Evolutionary conservation across 176 grass and related monocot species (phyloP), one percentile per base, ranked within the genome.

Genomic region (Zoysia japonica): DNA sequence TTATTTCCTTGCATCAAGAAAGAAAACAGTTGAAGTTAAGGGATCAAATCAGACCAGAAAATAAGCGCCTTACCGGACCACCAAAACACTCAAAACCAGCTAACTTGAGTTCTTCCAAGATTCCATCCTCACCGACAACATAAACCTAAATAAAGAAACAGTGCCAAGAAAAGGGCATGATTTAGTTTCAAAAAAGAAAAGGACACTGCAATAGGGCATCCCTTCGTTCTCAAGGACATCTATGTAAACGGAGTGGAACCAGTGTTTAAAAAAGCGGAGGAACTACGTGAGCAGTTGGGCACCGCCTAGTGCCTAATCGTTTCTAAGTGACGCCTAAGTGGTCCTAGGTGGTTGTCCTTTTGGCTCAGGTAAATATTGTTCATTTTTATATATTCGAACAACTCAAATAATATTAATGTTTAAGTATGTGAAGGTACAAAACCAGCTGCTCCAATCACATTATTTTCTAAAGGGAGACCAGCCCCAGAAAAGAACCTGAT

Each of bases 91-190:
- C 86, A 87, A 92, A 94, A 17, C 95, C 95, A 81, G 90, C 95
- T 74, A 92, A 79, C 45, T 74, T 84, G 76, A 97, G 91, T 87
- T 97, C 95, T 76, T 97, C 95, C 80, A 92, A 79, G 67, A 97
- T 97, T 75, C 95, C 95, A 65, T 94, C 89, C 82, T 97, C 95
- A 17, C 95, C 95, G 17, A 97, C 87, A 84, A 94, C 95, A 85
- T 94, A 97, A 76, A 97, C 89, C 95, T 97, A 72, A 87, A 74
- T 65, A 88, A 69, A 47, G 14, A 68, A 41, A 37, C 55, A 42
- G 68, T 74, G 4, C 48, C 52, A 56, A 78, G 74, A 70, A 11
- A 28, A 64, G 36, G 14, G 20, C 7, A 57, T 38, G 46, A 20
- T 28, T 28, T 28, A 28, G 28, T 28, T 28, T 28, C 28, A 28